These are phyloP conservation scores for Angomonas deanei DNA, from an alignment of 208 protist species.

Conservation along the genomic window DNA sequence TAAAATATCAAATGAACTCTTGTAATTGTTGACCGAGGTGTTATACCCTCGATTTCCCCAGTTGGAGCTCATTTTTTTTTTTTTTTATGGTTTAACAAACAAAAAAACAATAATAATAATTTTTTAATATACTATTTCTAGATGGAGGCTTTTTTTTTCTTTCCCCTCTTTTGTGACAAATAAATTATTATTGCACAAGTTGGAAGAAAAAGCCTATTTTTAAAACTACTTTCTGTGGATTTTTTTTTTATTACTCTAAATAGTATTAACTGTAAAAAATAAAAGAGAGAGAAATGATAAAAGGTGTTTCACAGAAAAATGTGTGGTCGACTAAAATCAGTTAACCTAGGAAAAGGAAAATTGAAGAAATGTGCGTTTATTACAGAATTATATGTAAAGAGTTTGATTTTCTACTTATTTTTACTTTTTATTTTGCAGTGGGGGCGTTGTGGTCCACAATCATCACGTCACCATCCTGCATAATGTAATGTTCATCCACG, in stretches of 20 bases:
- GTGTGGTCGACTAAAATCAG: too few relatives aligned
- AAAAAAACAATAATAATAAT: too few relatives aligned
- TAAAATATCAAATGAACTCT: background rate
- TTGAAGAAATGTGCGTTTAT: too few relatives aligned
- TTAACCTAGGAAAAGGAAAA: too few relatives aligned
- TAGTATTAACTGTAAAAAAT: background rate
- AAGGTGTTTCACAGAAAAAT: background rate
- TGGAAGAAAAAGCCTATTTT: background rate
- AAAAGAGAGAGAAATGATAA: constrained; percentile 6
- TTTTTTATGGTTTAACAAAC: too few relatives aligned
- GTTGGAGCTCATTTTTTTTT: too few relatives aligned
- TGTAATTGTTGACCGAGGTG: background rate
- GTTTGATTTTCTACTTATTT: too few relatives aligned
- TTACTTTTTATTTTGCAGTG: too few relatives aligned
- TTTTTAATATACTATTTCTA: too few relatives aligned
- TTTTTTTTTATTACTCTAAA: background rate
- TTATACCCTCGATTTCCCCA: background rate
- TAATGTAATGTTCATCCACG: constrained; percentile 55
- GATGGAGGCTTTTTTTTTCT: too few relatives aligned
- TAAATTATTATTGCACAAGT: background rate
- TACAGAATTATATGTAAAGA: too few relatives aligned
- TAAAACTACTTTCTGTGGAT: background rate
- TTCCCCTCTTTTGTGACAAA: too few relatives aligned
- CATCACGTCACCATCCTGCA: constrained; percentile 81
- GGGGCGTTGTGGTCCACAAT: constrained; percentile 74